Base-by-base conservation (phyloP, 148 eudicot species). In the Suaeda aralocaspica region DNA sequence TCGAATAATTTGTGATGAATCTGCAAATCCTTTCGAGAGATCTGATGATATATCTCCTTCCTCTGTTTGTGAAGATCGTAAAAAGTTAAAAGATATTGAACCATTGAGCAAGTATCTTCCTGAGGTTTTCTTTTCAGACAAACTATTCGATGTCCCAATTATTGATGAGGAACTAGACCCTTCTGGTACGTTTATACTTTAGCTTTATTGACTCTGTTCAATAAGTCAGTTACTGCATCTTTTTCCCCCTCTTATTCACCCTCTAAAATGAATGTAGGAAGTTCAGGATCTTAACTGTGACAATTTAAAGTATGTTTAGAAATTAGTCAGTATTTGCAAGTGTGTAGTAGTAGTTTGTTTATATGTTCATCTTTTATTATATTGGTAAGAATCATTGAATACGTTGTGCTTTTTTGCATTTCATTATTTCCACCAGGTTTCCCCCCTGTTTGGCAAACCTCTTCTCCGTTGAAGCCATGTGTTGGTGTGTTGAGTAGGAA, bases 71-170 rank as follows among this genome's bases (percentile, higher is more conserved):
- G 88, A 84, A 66, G 75, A 84, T 72, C 79, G 75, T 66, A 66
- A 49, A 68, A 79, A 77, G 60, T 67, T 70, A 67, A 76, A 79
- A 72, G 84, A 83, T 77, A 65, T 60, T 53, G 89, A 79, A 26
- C 61, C 80, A 86, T 51, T 31, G 70, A 72, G 50, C 31, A 28
- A 73, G 59, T 52, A 67, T 53, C 71, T 71, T 62, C 74, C 77
- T 51, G 85, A 79, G 49, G 78, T 72, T 68, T 82, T 71, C 69
- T 73, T 72, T 68, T 71, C 73, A 41, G 79, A 71, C 29, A 77
- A 61, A 46, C 76, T 93, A 64, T 80, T 84, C 79, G 92, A 90
- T 70, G 91, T 84, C 70, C 87, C 96, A n/a, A 73, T 83, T 58
- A 66, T 90, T 48, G 75, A 73, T n/a, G 83, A 82, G 61, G 91